These are phyloP conservation scores for Phoma herbarum DNA, from an alignment of 2,329 filamentous ascomycete genomes.

Conservation along the genomic window DNA sequence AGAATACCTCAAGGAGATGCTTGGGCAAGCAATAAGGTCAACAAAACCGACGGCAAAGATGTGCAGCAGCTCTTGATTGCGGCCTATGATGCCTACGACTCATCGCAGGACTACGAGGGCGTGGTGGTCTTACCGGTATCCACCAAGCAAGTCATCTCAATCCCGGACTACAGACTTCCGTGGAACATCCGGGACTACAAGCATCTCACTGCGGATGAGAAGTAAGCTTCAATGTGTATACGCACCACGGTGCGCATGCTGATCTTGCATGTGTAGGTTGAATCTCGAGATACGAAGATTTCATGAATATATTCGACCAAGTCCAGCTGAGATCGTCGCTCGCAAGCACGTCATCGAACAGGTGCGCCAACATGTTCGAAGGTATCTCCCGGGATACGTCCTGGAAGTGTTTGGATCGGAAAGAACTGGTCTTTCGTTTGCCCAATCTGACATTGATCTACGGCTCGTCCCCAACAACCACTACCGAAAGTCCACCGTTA, in stretches of 20 bases:
- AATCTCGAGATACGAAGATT: conserved; percentile 40
- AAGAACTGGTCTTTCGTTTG: conserved; percentile 60
- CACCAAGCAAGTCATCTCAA: no score
- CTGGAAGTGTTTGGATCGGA: conserved; percentile 64
- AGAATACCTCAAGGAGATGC: background rate
- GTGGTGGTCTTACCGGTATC: conserved; percentile 27
- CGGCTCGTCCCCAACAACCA: conserved; percentile 40
- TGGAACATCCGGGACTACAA: conserved; percentile 25
- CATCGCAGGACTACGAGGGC: conserved; percentile 28
- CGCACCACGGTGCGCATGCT: background rate
- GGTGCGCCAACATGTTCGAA: conserved; percentile 29
- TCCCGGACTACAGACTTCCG: conserved; percentile 28
- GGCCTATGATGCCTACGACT: conserved; percentile 22
- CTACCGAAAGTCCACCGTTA: conserved; percentile 9
- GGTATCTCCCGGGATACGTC: conserved; percentile 32
- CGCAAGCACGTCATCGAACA: conserved; percentile 48
- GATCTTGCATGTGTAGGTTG: conserved; percentile 28
- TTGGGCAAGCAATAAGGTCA: background rate
- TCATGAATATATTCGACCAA: conserved; percentile 49
- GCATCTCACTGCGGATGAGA: conserved; percentile 15
- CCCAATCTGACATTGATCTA: conserved; percentile 65
- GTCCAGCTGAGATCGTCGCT: conserved; percentile 53
- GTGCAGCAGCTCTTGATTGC: conserved; percentile 15
- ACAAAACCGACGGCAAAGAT: background rate
- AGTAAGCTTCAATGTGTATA: conserved; percentile 16